Percentiles rank a stretch among this genome's conserved stretches.
Conservation (phyloP, 257 asterid genomes). For the Jaltomata sinuosa region DNA sequence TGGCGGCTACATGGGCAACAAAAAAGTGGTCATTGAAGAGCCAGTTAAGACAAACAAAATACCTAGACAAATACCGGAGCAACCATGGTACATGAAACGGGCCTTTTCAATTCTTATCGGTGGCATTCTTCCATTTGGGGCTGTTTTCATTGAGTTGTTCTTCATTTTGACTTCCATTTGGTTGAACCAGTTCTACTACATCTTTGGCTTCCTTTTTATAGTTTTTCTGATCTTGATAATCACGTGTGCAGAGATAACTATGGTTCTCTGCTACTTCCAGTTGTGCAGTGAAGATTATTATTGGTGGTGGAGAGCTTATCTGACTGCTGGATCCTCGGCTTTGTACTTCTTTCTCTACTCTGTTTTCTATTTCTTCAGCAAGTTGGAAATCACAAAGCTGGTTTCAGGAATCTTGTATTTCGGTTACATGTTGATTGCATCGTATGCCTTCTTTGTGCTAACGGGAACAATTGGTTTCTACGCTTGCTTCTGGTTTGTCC, state of each 20-base stretch:
- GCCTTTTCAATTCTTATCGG: constrained; percentile 68
- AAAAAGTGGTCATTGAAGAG: constrained; percentile 53
- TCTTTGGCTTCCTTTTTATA: constrained; percentile 79
- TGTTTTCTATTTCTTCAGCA: constrained; percentile 4
- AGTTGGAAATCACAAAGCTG: constrained; percentile 1
- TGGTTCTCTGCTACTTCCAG: constrained; percentile 93
- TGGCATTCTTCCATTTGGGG: constrained; percentile 86
- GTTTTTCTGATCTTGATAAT: constrained; percentile 67
- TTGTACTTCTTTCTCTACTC: constrained; percentile 6
- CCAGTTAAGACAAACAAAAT: constrained; percentile 81
- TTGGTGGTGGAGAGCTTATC: constrained; percentile 97
- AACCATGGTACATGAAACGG: constrained; percentile 88
- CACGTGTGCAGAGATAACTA: constrained; percentile 75
- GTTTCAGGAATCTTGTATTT: constrained; percentile 7
- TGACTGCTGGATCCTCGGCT: constrained; percentile 83
- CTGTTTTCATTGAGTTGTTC: constrained; percentile 81
- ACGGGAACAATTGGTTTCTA: constrained; percentile 86
- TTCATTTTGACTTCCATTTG: constrained; percentile 84
- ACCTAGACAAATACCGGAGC: constrained; percentile 79
- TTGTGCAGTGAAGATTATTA: constrained; percentile 79
- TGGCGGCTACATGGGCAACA: constrained; percentile 72
- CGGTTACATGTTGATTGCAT: constrained; percentile 4
- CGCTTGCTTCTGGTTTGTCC: constrained; percentile 84
- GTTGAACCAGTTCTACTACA: constrained; percentile 87
- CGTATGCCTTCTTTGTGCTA: constrained; percentile 27